phyloP scores from a whole-genome alignment of 805 yeast species.

The Candida saitoana region DNA sequence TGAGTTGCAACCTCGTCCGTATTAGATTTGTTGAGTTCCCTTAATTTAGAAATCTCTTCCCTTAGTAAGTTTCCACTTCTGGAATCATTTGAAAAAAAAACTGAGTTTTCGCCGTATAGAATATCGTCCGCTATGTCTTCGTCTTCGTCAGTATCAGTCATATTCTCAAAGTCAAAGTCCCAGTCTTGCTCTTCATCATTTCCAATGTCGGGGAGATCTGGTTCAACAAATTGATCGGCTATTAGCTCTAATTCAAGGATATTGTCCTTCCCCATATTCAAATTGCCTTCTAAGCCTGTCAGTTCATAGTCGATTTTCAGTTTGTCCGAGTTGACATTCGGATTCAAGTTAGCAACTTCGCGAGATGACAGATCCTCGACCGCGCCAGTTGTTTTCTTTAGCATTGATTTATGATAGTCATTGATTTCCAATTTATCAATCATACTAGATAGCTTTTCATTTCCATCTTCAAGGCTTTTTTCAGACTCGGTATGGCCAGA shows the following conservation, averaged over 20 bases:
- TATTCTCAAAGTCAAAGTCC: conserved; percentile 33
- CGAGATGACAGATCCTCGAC: background rate
- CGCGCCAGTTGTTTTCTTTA: background rate
- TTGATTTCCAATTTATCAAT: background rate
- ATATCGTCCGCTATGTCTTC: conserved; percentile 25
- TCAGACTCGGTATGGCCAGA: background rate
- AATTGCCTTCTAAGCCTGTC: background rate
- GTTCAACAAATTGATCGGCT: conserved; percentile 44
- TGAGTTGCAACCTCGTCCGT: background rate
- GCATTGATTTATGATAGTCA: background rate
- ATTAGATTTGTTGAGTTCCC: conserved; percentile 13
- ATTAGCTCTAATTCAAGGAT: conserved; percentile 50
- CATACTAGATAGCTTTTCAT: background rate
- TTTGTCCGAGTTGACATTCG: too few relatives aligned
- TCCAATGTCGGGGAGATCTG: conserved; percentile 19
- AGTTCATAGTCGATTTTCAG: background rate
- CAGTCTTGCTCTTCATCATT: conserved; percentile 34
- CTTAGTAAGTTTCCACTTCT: conserved; percentile 25
- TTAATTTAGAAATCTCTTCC: conserved; percentile 33
- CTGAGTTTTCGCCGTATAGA: conserved; percentile 15
- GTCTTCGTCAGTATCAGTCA: conserved; percentile 17
- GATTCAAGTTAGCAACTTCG: background rate
- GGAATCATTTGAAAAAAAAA: conserved; percentile 2
- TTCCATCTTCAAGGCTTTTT: background rate
- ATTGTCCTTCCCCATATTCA: conserved; percentile 27